A percentile compares a stretch with the other conserved stretches of the same genome.
Evolutionary conservation across 2,329 filamentous ascomycete species (phyloP).

Genomic region (Ascochyta clinopodiicola): DNA sequence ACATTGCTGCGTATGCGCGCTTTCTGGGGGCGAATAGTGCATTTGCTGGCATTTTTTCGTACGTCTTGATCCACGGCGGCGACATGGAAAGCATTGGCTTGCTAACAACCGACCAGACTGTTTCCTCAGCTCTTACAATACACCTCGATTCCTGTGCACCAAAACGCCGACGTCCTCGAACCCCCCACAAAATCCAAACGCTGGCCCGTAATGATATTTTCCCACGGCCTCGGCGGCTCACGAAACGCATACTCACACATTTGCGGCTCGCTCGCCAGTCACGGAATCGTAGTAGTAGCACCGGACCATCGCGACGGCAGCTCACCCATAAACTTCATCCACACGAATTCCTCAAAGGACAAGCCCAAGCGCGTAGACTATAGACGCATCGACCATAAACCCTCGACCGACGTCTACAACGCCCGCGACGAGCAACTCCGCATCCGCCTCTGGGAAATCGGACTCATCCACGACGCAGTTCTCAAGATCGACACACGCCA

Average conservation of each 20-base stretch:
- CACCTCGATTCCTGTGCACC: constrained; percentile 73
- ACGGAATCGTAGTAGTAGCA: constrained; percentile 81
- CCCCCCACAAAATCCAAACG: constrained; percentile 56
- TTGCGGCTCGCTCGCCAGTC: constrained; percentile 77
- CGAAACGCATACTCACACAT: constrained; percentile 87
- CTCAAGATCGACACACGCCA: constrained; percentile 68
- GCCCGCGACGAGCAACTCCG: constrained; percentile 74
- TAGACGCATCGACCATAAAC: constrained; percentile 63
- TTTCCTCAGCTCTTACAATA: constrained; percentile 76
- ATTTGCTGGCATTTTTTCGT: constrained; percentile 51
- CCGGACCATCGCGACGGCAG: constrained; percentile 86
- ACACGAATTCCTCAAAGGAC: constrained; percentile 59
- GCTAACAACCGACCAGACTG: constrained; percentile 55
- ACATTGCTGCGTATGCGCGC: constrained; percentile 75
- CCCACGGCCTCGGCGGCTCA: constrained; percentile 81
- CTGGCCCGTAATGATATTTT: constrained; percentile 87
- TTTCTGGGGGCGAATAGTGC: constrained; percentile 72
- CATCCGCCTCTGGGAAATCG: constrained; percentile 80
- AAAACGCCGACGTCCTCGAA: constrained; percentile 70
- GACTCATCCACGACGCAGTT: constrained; percentile 72
- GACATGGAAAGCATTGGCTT: background rate
- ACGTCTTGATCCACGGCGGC: constrained; percentile 10
- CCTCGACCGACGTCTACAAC: constrained; percentile 69
- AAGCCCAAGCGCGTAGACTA: constrained; percentile 53
- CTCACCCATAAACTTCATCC: constrained; percentile 74